phyloP scores from a whole-genome alignment of 352 stramenopile species.

The Phytophthora sojae region DNA sequence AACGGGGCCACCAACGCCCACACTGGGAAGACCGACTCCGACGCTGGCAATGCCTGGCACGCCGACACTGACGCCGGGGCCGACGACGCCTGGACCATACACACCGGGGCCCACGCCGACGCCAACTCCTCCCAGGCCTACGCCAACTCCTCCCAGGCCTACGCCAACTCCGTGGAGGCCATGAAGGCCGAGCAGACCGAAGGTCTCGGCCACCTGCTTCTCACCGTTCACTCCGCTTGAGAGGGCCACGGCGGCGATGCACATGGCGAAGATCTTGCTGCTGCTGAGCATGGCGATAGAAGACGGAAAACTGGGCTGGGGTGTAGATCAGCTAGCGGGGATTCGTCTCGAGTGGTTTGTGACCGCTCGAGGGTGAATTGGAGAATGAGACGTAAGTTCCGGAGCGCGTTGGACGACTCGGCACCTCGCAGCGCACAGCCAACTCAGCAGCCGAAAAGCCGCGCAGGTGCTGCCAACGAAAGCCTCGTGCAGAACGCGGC shows the following conservation, averaged over 20 bases:
- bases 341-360: no score
- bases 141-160: constrained; percentile 9
- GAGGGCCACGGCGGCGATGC: constrained; percentile 2
- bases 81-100: background rate
- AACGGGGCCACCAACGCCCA: background rate
- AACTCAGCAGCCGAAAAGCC: no score
- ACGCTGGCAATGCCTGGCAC: background rate
- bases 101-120: background rate
- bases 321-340: no score
- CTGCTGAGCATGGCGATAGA: constrained; percentile 9
- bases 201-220: constrained; percentile 5
- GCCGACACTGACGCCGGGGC: constrained; percentile 3
- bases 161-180: background rate
- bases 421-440: no score
- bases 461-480: no score
- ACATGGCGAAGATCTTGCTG: constrained; percentile 13
- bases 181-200: constrained; percentile 10
- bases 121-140: constrained; percentile 6
- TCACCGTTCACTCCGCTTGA: constrained; percentile 5
- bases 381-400: no score
- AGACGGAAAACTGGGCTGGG: background rate
- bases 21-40: background rate
- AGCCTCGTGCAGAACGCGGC: no score
- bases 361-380: no score
- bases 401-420: no score